Conservation (phyloP, 148 eudicot species). For the Agrostemma githago region DNA sequence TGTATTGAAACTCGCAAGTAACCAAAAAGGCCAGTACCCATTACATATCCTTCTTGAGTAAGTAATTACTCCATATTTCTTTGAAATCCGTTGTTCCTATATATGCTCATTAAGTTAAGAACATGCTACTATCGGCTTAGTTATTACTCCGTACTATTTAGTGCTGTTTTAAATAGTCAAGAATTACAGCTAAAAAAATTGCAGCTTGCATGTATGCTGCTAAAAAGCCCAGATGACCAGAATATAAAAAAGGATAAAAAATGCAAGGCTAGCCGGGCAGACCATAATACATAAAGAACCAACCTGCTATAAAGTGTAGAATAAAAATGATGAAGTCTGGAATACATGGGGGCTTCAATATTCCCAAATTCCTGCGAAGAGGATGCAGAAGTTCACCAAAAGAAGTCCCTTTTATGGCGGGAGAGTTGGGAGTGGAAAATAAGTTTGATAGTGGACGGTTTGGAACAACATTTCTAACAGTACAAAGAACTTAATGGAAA, state of each 20-base stretch:
- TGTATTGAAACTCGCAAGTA: not conserved
- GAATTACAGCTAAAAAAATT: not conserved
- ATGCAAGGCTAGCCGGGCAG: not conserved
- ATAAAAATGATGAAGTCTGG: conserved; percentile 72
- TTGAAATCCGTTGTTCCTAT: not conserved
- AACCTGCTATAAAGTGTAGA: conserved; percentile 72
- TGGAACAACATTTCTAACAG: not conserved
- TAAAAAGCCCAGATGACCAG: not conserved
- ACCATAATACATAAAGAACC: not conserved
- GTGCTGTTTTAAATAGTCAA: not conserved
- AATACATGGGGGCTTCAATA: conserved; percentile 74
- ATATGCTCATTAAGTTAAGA: not conserved
- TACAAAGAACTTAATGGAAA: not conserved
- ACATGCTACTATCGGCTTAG: not conserved
- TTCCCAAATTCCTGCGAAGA: conserved; percentile 84
- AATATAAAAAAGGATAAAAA: not conserved
- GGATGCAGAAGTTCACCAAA: not conserved
- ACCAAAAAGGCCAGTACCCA: not conserved
- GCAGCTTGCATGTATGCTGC: not conserved
- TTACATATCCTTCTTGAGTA: not conserved
- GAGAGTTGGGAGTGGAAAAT: not conserved
- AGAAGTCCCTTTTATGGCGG: not conserved
- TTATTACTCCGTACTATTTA: not conserved
- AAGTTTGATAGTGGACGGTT: not conserved
- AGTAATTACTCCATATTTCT: not conserved